Evolutionary conservation across 2,329 filamentous ascomycete genomes (phyloP).

Genomic region (Hysterium pulicare): DNA sequence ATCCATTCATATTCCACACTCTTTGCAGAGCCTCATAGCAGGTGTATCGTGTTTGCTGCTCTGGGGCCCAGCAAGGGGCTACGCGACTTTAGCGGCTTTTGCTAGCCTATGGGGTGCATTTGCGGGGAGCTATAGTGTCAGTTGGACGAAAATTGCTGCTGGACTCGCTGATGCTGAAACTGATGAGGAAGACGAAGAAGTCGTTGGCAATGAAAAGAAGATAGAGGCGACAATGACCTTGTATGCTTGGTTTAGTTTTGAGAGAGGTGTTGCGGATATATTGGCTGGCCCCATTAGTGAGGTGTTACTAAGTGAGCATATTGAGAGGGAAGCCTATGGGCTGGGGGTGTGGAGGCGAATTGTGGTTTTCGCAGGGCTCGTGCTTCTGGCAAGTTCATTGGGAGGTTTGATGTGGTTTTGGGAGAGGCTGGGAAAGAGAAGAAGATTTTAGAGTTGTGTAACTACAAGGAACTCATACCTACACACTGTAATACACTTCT

Average conservation of each 20-base stretch:
- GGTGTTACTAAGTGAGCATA: background rate
- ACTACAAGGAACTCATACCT: too few species aligned
- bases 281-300: slow-evolving; percentile 1
- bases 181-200: too few species aligned
- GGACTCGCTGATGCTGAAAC: background rate
- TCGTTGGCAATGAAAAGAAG: too few species aligned
- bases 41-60: slow-evolving; percentile 3
- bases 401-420: slow-evolving; percentile 2
- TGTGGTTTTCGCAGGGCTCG: background rate
- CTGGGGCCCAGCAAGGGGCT: slow-evolving; percentile 4
- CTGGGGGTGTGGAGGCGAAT: slow-evolving; percentile 1
- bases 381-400: background rate
- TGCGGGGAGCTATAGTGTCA: slow-evolving; percentile 1
- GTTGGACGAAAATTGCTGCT: slow-evolving; percentile 3
- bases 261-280: slow-evolving; percentile 1
- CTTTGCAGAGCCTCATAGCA: slow-evolving; percentile 1
- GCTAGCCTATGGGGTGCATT: slow-evolving; percentile 5
- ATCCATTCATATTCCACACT: slow-evolving; percentile 2
- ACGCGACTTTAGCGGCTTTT: slow-evolving; percentile 1
- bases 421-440: slow-evolving; percentile 1
- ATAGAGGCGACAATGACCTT: slow-evolving; percentile 1
- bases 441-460: background rate
- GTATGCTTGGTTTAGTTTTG: slow-evolving; percentile 4
- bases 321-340: background rate
- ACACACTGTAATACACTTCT: too few species aligned